Evolutionary conservation across 1,284 basidiomycete species (phyloP).

Genomic region (Fomitopsis palustris): DNA sequence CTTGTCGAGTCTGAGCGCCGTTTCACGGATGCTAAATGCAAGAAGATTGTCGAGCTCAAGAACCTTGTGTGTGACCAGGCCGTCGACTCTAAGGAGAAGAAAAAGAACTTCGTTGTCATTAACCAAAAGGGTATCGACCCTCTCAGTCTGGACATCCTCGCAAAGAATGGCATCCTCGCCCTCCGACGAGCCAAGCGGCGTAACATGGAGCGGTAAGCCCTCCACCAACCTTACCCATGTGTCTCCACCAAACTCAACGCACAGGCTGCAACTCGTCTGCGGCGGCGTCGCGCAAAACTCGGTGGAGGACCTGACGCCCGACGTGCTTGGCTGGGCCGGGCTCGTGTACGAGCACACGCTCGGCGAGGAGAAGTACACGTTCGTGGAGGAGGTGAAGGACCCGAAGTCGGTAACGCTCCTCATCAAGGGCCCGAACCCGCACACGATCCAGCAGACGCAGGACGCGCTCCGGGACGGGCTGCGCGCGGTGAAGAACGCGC

Average conservation of each 20-base stretch:
- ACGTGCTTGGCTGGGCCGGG: slow-evolving; percentile 94
- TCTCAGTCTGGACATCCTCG: slow-evolving; percentile 92
- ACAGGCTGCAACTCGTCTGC: slow-evolving; percentile 87
- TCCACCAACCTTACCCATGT: slow-evolving; percentile 1
- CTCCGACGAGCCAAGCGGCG: slow-evolving; percentile 94
- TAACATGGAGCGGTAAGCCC: slow-evolving; percentile 87
- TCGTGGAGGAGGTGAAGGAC: slow-evolving; percentile 94
- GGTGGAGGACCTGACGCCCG: slow-evolving; percentile 92
- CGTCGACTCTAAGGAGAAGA: slow-evolving; percentile 75
- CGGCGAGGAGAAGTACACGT: slow-evolving; percentile 99
- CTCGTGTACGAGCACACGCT: slow-evolving; percentile 99
- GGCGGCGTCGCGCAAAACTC: slow-evolving; percentile 98
- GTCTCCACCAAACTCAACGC: slow-evolving; percentile 1
- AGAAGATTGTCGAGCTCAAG: slow-evolving; percentile 97
- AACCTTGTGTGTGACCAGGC: slow-evolving; percentile 93
- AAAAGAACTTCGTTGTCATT: slow-evolving; percentile 91
- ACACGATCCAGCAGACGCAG: slow-evolving; percentile 96
- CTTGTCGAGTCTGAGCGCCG: slow-evolving; percentile 96
- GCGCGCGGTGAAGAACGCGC: slow-evolving; percentile 94
- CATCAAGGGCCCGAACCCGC: slow-evolving; percentile 97
- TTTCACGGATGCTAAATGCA: slow-evolving; percentile 93
- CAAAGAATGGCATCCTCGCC: slow-evolving; percentile 96
- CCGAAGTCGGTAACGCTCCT: slow-evolving; percentile 97
- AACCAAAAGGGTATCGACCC: slow-evolving; percentile 99
- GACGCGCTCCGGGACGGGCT: slow-evolving; percentile 97